These are phyloP conservation scores for Ustilago vetiveriae DNA, from an alignment of 1,284 basidiomycete species.

Conservation along the genomic window DNA sequence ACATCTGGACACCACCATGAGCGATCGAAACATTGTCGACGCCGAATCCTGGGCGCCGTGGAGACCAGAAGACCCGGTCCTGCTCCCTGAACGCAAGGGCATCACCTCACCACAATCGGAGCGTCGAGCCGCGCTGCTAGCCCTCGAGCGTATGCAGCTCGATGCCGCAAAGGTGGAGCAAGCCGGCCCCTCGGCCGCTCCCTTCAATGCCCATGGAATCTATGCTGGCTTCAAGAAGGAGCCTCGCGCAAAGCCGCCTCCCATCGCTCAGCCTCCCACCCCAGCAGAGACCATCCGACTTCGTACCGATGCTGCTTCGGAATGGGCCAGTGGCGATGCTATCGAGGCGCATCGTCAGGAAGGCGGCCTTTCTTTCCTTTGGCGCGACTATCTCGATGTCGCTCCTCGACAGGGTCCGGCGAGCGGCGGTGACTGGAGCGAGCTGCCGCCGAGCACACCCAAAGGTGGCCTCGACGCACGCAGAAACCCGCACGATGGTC, in stretches of 20 bases:
- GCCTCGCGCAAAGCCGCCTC: conserved; percentile 46
- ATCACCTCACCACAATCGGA: conserved; percentile 48
- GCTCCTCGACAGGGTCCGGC: conserved; percentile 60
- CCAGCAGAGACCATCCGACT: conserved; percentile 51
- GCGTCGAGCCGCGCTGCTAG: conserved; percentile 31
- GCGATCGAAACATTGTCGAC: conserved; percentile 47
- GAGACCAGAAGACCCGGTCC: conserved; percentile 62
- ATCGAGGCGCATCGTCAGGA: conserved; percentile 47
- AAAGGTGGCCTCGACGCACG: conserved; percentile 26
- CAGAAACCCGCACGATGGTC: conserved; percentile 31
- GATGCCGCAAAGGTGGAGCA: conserved; percentile 11
- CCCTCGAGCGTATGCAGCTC: conserved; percentile 30
- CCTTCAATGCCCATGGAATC: conserved; percentile 41
- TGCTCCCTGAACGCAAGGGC: conserved; percentile 39
- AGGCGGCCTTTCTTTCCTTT: conserved; percentile 60
- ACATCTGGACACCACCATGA: conserved; percentile 21
- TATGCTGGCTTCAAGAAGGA: conserved; percentile 49
- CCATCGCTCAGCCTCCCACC: conserved; percentile 61
- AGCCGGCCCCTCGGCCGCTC: conserved; percentile 25
- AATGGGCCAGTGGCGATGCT: conserved; percentile 45
- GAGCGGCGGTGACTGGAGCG: conserved; percentile 56
- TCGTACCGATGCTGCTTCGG: conserved; percentile 33
- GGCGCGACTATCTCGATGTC: conserved; percentile 61
- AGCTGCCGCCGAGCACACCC: conserved; percentile 14
- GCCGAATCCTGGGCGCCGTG: conserved; percentile 62